A percentile compares a stretch with the other conserved stretches of the same genome.
Evolutionary conservation across 2,329 filamentous ascomycete species (phyloP).

Genomic region (Trichoderma citrinoviride): DNA sequence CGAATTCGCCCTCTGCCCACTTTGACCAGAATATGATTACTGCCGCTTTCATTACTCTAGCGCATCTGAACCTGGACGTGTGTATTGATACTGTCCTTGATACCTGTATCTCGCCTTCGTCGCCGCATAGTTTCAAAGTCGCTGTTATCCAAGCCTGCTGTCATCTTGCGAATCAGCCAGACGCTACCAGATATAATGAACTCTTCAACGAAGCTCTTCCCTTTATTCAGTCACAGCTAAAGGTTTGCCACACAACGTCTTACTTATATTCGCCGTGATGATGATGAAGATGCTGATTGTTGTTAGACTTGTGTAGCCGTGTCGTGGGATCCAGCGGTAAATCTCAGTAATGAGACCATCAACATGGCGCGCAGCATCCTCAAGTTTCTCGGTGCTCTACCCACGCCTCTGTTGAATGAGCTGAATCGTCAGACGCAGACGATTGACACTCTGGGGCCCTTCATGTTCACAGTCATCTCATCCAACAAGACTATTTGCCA

Average conservation of each 20-base stretch:
- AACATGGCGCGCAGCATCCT: slow-evolving; percentile 45
- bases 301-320: slow-evolving; percentile 4
- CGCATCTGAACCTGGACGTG: slow-evolving; percentile 59
- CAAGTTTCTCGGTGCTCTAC: slow-evolving; percentile 56
- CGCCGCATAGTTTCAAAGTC: slow-evolving; percentile 60
- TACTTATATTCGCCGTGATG: background rate
- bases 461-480: slow-evolving; percentile 55
- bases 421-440: slow-evolving; percentile 28
- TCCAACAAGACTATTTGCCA: slow-evolving; percentile 49
- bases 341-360: slow-evolving; percentile 11
- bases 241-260: slow-evolving; percentile 41
- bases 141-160: slow-evolving; percentile 61
- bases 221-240: slow-evolving; percentile 56
- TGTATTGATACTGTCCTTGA: slow-evolving; percentile 57
- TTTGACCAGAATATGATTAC: slow-evolving; percentile 66
- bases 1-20: slow-evolving; percentile 38
- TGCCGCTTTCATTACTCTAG: slow-evolving; percentile 63
- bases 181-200: slow-evolving; percentile 49
- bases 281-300: slow-evolving; percentile 24
- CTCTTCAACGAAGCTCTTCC: slow-evolving; percentile 55
- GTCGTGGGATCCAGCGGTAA: slow-evolving; percentile 5
- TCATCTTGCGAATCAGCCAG: slow-evolving; percentile 56
- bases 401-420: slow-evolving; percentile 33
- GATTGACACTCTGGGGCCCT: slow-evolving; percentile 46
- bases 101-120: slow-evolving; percentile 54